phyloP scores from a whole-genome alignment of 768 basidiomycete genomes.

The Inosperma sp. region DNA sequence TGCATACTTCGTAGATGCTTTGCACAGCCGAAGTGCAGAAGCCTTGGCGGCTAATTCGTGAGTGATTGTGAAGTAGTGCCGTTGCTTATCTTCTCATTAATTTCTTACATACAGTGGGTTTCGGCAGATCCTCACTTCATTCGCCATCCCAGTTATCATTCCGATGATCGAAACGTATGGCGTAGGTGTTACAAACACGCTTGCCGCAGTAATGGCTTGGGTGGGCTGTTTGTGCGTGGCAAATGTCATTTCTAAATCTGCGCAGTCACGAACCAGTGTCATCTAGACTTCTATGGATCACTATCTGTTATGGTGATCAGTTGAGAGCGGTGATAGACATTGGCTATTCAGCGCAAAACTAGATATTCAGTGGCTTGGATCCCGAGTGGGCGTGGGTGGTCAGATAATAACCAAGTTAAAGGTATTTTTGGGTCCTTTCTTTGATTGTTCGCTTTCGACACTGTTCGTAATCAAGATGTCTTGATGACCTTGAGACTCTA shows the following conservation, averaged over 20 bases:
- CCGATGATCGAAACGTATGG: constrained; percentile 54
- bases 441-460: too few relatives aligned
- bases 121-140: constrained; percentile 40
- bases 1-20: constrained; percentile 56
- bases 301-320: constrained; percentile 51
- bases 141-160: constrained; percentile 43
- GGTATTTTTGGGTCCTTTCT: too few relatives aligned
- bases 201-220: constrained; percentile 44
- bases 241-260: constrained; percentile 1
- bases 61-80: neutral
- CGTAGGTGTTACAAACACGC: constrained; percentile 43
- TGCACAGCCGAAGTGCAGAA: constrained; percentile 60
- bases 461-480: too few relatives aligned
- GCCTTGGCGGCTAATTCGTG: constrained; percentile 54
- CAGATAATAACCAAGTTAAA: too few relatives aligned
- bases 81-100: neutral
- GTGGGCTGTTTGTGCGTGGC: constrained; percentile 50
- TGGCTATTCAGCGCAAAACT: constrained; percentile 45
- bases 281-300: constrained; percentile 45
- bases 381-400: too few relatives aligned
- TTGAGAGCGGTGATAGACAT: constrained; percentile 56
- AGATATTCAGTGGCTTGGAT: neutral
- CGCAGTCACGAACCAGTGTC: constrained; percentile 6
- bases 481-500: too few relatives aligned
- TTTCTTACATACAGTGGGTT: constrained; percentile 35